Evolutionary conservation across 805 yeast genomes (phyloP).

Genomic region (Cyberlindnera saturnus): DNA sequence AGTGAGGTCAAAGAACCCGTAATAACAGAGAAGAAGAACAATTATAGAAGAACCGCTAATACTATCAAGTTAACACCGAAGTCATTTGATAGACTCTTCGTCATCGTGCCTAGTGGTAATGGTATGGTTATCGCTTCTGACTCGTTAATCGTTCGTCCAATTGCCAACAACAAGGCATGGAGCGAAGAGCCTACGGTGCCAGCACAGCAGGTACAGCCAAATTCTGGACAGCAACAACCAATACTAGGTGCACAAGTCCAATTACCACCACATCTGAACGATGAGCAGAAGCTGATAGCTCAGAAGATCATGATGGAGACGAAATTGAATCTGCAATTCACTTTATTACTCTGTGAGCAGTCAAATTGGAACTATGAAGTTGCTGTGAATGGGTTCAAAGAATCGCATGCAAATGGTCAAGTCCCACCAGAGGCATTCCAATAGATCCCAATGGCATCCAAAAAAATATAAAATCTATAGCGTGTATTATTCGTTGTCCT

Average conservation of each 20-base stretch:
- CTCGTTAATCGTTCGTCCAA: constrained; percentile 60
- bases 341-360: constrained; percentile 79
- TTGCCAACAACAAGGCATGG: constrained; percentile 56
- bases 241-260: constrained; percentile 8
- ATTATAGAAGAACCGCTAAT: constrained; percentile 21
- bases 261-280: constrained; percentile 16
- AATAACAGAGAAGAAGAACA: constrained; percentile 16
- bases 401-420: constrained; percentile 34
- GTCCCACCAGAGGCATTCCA: constrained; percentile 26
- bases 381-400: constrained; percentile 66
- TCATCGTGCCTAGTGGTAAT: constrained; percentile 63
- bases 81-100: constrained; percentile 80
- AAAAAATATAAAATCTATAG: not conserved
- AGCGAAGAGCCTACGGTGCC: constrained; percentile 16
- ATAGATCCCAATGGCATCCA: not conserved
- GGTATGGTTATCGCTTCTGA: constrained; percentile 87
- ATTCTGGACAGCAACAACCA: constrained; percentile 7
- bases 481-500: too few relatives aligned
- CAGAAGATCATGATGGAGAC: constrained; percentile 66
- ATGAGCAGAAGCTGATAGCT: constrained; percentile 64
- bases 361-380: constrained; percentile 75
- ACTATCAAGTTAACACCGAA: constrained; percentile 45
- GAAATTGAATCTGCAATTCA: constrained; percentile 69
- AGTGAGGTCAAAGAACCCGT: constrained; percentile 58
- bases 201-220: constrained; percentile 6